Evolutionary conservation across 208 protist species (phyloP).

Genomic region (Giardia muris): DNA sequence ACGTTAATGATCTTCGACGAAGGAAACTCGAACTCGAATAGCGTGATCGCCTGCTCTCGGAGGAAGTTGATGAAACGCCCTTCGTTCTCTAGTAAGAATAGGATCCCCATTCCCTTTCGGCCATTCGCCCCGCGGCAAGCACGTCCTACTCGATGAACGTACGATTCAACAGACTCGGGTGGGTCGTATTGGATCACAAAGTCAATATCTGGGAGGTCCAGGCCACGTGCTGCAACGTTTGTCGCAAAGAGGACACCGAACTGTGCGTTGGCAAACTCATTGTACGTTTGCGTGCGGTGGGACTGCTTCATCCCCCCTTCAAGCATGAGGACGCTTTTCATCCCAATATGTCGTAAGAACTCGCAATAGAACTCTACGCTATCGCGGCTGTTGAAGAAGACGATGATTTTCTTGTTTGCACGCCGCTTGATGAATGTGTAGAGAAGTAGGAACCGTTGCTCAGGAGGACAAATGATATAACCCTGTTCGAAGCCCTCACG

Average conservation of each 20-base stretch:
- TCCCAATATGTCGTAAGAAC: constrained; percentile 34
- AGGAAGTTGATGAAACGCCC: constrained; percentile 16
- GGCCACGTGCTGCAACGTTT: constrained; percentile 61
- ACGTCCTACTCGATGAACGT: constrained; percentile 8
- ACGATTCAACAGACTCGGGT: constrained; percentile 20
- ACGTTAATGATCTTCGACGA: constrained; percentile 32
- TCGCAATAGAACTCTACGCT: constrained; percentile 33
- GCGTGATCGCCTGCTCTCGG: background rate
- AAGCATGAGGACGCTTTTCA: background rate
- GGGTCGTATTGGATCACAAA: constrained; percentile 40
- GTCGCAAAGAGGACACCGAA: constrained; percentile 55
- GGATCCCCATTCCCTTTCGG: constrained; percentile 23
- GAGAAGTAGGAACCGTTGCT: constrained; percentile 29
- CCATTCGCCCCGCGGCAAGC: background rate
- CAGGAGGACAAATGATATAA: constrained; percentile 34
- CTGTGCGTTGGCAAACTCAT: constrained; percentile 24
- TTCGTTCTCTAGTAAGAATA: constrained; percentile 30
- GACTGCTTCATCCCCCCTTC: constrained; percentile 29
- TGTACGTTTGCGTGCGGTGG: constrained; percentile 22
- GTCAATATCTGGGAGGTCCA: constrained; percentile 53
- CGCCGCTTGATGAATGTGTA: constrained; percentile 34
- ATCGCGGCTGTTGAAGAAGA: constrained; percentile 37
- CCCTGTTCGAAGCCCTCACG: constrained; percentile 22
- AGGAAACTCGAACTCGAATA: constrained; percentile 35
- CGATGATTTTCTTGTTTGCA: constrained; percentile 38